Evolutionary conservation across 73 alveolate genomes (phyloP), one percentile per base, ranked within the genome.

Genomic region (Paramecium sonneborni): DNA sequence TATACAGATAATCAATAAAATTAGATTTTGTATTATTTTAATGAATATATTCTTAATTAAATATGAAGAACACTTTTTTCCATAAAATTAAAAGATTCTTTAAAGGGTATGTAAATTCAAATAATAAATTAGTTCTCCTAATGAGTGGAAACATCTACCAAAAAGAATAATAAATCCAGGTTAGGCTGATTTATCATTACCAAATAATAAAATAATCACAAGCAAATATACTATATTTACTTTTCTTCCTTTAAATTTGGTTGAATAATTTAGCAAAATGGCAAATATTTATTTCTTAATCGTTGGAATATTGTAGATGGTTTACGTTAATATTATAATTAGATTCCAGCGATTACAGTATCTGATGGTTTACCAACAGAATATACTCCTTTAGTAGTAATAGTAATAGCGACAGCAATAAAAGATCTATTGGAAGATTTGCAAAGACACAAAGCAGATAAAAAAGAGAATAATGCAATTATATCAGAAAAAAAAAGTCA

Each of bases 361-460:
- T 34, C 88, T 24, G 92, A 68, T 46, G 93, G 93, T 12, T 24
- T 85, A 46, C 93, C 93, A 6, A 55, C 70, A 9, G 87, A 46
- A 57, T 85, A 58, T 24, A 57, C 76, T 26, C 92, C 93, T 5
- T 20, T 85, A 14, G 58, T 43, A 3, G 70, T 85, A 14, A 68
- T 85, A 5, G 90, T 85, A 52, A 58, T 68, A 18, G 92, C 68
- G 9, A 85, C 90, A 58, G 93, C 93, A 26, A 62, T 85, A 15
- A 85, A 85, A 15, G 93, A 85, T 58, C 34, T 85, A 11, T 24
- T 57, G 1, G 93, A 85, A 93, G 99, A 97, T 79, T 35, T 55
- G 24, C 93, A 94, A 84, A 95, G 99, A 84, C 93, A 92, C 56
- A 88, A 55, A 70, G 90, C 98, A 24, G 99, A 97, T 86, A 93